These are phyloP conservation scores for Candolleomyces eurysporus DNA, from an alignment of 768 basidiomycete genomes.

Conservation along the genomic window DNA sequence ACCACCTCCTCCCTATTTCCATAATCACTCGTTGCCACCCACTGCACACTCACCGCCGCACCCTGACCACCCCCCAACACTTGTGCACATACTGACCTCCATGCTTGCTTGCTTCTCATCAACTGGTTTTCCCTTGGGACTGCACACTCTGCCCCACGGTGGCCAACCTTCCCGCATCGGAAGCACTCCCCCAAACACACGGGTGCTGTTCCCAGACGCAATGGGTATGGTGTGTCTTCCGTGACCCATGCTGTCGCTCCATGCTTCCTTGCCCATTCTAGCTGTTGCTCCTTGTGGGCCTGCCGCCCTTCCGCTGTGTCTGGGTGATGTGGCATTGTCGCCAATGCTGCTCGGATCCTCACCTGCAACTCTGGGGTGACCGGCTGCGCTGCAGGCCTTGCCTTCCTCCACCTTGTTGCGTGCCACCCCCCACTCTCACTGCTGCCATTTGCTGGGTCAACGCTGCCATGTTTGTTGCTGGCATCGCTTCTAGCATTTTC, in stretches of 20 bases:
- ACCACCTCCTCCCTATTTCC: neutral
- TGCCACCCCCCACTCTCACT: neutral
- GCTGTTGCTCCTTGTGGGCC: neutral
- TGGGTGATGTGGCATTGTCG: neutral
- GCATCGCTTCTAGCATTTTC: neutral
- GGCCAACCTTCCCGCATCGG: neutral
- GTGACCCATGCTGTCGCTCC: neutral
- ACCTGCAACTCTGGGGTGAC: neutral
- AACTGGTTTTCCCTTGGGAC: neutral
- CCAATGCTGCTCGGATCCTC: neutral
- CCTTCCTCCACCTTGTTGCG: neutral
- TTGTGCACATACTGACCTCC: neutral
- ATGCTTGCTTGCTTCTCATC: neutral
- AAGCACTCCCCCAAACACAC: neutral
- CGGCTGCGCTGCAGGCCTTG: neutral
- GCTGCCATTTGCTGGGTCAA: neutral
- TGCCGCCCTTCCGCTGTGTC: neutral
- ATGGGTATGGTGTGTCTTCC: neutral
- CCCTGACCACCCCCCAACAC: neutral
- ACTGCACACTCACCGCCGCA: neutral
- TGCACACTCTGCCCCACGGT: neutral
- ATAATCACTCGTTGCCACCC: neutral
- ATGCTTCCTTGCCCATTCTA: neutral
- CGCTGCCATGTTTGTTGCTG: neutral
- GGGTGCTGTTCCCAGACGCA: neutral